A percentile compares a stretch with the other conserved stretches of the same genome.
These are phyloP conservation scores for Shiraia sp. DNA, from an alignment of 2,329 filamentous ascomycete genomes.

Conservation along the genomic window DNA sequence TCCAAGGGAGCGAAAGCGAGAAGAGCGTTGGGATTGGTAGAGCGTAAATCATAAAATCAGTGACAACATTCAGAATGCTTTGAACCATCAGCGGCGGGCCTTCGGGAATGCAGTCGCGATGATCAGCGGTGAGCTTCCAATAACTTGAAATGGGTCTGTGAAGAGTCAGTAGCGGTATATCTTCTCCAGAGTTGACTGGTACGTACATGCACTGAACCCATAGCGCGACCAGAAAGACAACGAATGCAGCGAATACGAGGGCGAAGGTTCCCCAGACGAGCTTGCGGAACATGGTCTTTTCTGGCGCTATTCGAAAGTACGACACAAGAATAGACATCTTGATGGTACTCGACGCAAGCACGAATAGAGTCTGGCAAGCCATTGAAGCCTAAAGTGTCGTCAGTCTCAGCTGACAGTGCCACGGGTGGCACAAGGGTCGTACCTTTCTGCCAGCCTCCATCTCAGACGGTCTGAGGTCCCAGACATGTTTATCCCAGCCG, in stretches of 20 bases:
- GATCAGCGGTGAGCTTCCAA: constrained; percentile 46
- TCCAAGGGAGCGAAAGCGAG: constrained; percentile 49
- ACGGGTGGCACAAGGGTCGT: constrained; percentile 17
- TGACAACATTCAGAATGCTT: constrained; percentile 50
- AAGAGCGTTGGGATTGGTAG: constrained; percentile 54
- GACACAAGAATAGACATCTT: constrained; percentile 45
- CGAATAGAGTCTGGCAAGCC: constrained; percentile 44
- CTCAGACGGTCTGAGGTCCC: constrained; percentile 35
- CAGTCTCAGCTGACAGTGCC: constrained; percentile 21
- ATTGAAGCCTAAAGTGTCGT: constrained; percentile 39
- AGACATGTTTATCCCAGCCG: constrained; percentile 45
- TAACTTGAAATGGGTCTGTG: constrained; percentile 51
- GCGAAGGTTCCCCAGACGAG: constrained; percentile 42
- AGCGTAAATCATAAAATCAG: constrained; percentile 52
- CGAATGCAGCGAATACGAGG: constrained; percentile 39
- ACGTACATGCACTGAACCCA: constrained; percentile 46
- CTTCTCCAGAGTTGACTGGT: neutral
- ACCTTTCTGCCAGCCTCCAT: constrained; percentile 43
- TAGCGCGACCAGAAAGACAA: constrained; percentile 42
- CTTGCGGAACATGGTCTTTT: constrained; percentile 44
- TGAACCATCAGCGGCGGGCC: constrained; percentile 49
- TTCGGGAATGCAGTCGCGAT: constrained; percentile 50
- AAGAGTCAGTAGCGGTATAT: constrained; percentile 19
- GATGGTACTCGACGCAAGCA: constrained; percentile 43
- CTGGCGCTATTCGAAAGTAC: constrained; percentile 46